Evolutionary conservation across 2,329 filamentous ascomycete species (phyloP).

Genomic region (Paramyrothecium roridum): DNA sequence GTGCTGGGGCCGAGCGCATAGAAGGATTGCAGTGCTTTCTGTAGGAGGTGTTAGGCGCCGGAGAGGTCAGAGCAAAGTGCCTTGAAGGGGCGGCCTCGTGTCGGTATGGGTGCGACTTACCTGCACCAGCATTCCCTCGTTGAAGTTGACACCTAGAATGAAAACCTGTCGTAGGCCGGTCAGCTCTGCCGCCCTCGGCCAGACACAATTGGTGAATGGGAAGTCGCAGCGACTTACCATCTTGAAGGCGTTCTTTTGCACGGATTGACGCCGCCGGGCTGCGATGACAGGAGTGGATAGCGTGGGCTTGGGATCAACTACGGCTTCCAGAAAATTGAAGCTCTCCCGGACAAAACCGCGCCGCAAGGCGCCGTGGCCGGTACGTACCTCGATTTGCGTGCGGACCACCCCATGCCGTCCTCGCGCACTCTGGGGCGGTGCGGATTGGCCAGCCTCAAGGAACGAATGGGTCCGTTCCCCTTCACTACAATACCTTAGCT

Average conservation of each 20-base stretch:
- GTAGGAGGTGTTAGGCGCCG: neutral
- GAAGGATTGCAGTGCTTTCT: conserved; percentile 78
- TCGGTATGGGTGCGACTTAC: conserved; percentile 42
- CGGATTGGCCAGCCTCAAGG: neutral
- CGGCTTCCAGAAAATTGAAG: neutral
- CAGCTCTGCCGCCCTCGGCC: neutral
- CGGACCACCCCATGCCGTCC: neutral
- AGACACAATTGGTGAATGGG: too few species aligned
- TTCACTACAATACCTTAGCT: neutral
- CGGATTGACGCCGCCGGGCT: conserved; percentile 11
- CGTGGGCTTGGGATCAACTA: neutral
- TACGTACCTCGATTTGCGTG: neutral
- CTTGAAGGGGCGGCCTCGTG: neutral
- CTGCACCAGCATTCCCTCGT: conserved; percentile 78
- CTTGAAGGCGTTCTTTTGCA: conserved; percentile 12
- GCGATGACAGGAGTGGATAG: neutral
- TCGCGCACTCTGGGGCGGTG: neutral
- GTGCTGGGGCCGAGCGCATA: conserved; percentile 76
- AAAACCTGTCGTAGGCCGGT: conserved; percentile 57
- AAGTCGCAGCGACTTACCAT: conserved; percentile 15
- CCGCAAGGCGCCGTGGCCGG: neutral
- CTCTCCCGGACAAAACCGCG: neutral
- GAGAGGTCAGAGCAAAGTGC: neutral
- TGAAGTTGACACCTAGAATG: conserved; percentile 83
- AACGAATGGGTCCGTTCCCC: neutral